A percentile compares a stretch with the other conserved stretches of the same genome.
phyloP scores from a whole-genome alignment of 2,329 filamentous ascomycete species.

The Hymenoscyphus occultus region DNA sequence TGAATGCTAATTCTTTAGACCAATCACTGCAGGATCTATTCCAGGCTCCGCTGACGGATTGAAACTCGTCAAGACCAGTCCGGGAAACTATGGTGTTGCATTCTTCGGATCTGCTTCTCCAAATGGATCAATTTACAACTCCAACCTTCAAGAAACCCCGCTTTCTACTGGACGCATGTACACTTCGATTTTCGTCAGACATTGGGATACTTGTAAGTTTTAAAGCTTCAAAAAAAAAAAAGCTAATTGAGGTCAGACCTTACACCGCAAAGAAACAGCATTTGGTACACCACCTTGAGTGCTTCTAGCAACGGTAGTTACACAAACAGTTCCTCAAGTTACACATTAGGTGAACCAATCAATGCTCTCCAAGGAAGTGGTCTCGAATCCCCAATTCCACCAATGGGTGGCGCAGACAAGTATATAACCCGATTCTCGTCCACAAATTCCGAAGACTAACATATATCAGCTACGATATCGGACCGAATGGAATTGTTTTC shows the following conservation, averaged over 20 bases:
- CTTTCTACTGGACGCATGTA: constrained; percentile 24
- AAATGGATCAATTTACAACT: constrained; percentile 28
- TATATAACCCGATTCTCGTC: constrained; percentile 7
- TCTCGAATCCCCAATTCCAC: constrained; percentile 28
- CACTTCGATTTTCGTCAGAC: constrained; percentile 27
- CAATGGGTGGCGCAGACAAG: constrained; percentile 24
- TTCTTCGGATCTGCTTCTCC: constrained; percentile 25
- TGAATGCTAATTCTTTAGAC: constrained; percentile 19
- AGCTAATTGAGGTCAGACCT: constrained; percentile 15
- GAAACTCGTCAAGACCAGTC: constrained; percentile 22
- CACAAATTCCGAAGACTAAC: constrained; percentile 9
- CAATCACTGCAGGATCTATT: constrained; percentile 24
- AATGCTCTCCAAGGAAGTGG: constrained; percentile 30
- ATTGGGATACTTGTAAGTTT: constrained; percentile 30
- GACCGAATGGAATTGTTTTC: constrained; percentile 25
- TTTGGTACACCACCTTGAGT: constrained; percentile 30
- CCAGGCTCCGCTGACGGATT: constrained; percentile 27
- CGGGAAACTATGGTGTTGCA: constrained; percentile 22
- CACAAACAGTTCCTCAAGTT: constrained; percentile 12
- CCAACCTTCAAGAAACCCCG: constrained; percentile 21
- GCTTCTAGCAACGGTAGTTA: constrained; percentile 15
- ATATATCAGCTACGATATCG: constrained; percentile 24
- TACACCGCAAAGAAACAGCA: constrained; percentile 25
- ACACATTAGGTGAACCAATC: constrained; percentile 27
- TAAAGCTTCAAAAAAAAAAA: neutral